phyloP scores from a whole-genome alignment of 225 moss, liverwort and hornwort genomes.

The Rhytidiadelphus loreus region DNA sequence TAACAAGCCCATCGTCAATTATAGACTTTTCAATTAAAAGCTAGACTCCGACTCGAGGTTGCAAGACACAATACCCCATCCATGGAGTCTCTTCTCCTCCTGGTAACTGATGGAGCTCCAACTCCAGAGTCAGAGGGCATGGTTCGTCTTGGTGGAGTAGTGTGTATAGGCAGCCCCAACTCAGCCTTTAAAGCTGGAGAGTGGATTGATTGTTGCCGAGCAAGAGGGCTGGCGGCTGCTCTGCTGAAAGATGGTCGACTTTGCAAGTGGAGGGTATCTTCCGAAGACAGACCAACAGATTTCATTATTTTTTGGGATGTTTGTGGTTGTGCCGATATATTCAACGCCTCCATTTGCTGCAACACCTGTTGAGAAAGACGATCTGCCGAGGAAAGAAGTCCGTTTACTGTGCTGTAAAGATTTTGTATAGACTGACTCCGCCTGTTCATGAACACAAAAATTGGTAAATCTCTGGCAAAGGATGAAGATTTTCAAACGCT shows the following conservation, averaged over 20 bases:
- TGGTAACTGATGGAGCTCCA: conserved; percentile 58
- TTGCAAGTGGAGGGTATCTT: conserved; percentile 24
- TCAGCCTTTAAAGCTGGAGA: conserved; percentile 47
- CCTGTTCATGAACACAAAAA: conserved; percentile 35
- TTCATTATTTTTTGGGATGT: conserved; percentile 57
- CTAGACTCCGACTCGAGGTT: neutral
- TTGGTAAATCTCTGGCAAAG: neutral
- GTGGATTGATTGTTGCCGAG: conserved; percentile 51
- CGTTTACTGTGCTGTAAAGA: conserved; percentile 93
- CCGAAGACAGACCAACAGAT: conserved; percentile 62
- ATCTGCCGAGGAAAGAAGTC: conserved; percentile 87
- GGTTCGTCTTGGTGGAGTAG: conserved; percentile 42
- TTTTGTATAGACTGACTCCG: conserved; percentile 70
- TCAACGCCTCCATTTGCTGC: conserved; percentile 76
- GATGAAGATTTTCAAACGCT: neutral
- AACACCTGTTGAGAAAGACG: conserved; percentile 66
- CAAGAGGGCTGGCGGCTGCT: conserved; percentile 15
- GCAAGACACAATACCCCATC: conserved; percentile 56
- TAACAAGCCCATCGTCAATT: neutral
- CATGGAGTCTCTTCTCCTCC: conserved; percentile 96
- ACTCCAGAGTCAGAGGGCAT: conserved; percentile 47
- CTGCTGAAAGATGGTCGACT: conserved; percentile 20
- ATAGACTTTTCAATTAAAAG: neutral
- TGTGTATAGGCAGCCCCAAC: conserved; percentile 18
- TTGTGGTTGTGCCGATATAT: conserved; percentile 57